These are phyloP conservation scores for Sclerotinia borealis DNA, from an alignment of 2,329 filamentous ascomycete genomes.

Conservation along the genomic window DNA sequence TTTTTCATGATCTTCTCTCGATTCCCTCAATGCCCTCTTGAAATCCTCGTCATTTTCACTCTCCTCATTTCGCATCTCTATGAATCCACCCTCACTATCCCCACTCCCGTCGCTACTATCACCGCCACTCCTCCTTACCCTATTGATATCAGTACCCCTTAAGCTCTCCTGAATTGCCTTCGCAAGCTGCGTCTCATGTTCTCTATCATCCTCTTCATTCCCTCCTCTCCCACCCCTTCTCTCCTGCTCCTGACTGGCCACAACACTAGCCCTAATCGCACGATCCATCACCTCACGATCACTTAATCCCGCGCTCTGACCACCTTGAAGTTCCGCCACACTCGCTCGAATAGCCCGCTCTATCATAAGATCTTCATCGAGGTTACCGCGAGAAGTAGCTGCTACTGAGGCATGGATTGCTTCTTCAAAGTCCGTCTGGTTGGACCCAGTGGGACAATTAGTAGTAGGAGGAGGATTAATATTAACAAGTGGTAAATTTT, in stretches of 20 bases:
- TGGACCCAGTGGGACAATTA: constrained; percentile 35
- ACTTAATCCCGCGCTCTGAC: constrained; percentile 24
- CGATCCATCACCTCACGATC: constrained; percentile 40
- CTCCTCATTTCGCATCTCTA: not conserved
- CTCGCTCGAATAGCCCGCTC: constrained; percentile 71
- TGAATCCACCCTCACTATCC: constrained; percentile 12
- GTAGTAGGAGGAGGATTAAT: constrained; percentile 3
- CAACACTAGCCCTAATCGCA: constrained; percentile 45
- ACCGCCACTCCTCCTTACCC: not conserved
- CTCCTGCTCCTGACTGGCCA: constrained; percentile 9
- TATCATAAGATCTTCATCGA: constrained; percentile 62
- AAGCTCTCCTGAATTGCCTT: constrained; percentile 51
- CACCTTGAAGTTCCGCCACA: constrained; percentile 49
- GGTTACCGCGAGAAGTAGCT: constrained; percentile 64
- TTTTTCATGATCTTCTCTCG: constrained; percentile 24
- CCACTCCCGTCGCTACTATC: not conserved
- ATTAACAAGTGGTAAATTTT: constrained; percentile 13
- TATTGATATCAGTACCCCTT: constrained; percentile 13
- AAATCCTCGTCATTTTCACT: constrained; percentile 25
- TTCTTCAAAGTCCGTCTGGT: constrained; percentile 60
- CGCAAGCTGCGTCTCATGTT: constrained; percentile 52
- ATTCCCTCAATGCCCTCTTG: constrained; percentile 22
- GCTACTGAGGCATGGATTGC: constrained; percentile 65
- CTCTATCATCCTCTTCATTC: constrained; percentile 39
- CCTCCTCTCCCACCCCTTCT: not conserved